Conservation (phyloP, 202 grass and related monocot species). For the Digitaria exilis region DNA sequence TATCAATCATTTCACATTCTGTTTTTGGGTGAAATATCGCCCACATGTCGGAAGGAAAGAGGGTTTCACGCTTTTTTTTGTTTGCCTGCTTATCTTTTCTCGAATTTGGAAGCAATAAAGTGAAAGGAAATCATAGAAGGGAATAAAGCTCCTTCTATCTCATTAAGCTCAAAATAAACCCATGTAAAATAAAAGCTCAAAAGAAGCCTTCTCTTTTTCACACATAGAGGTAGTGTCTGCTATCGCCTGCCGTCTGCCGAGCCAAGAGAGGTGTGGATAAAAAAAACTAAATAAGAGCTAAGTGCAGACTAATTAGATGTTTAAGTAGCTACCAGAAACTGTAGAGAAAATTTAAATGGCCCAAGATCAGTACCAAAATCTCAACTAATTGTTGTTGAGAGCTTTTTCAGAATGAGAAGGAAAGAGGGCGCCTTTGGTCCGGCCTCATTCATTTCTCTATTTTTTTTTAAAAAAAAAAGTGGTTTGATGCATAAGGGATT, state of each 20-base stretch:
- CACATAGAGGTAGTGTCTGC: not conserved
- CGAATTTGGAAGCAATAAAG: slow-evolving; percentile 1
- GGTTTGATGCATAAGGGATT: too few relatives aligned
- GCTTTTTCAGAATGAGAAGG: too few relatives aligned
- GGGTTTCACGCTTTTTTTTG: not conserved
- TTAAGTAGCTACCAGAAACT: not conserved
- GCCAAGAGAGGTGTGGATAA: too few relatives aligned
- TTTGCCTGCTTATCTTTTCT: not conserved
- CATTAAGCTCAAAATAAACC: not conserved
- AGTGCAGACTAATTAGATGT: too few relatives aligned
- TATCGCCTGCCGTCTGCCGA: not conserved
- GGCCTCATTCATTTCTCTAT: too few relatives aligned
- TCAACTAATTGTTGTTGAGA: too few relatives aligned
- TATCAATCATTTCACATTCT: slow-evolving; percentile 12
- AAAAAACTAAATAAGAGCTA: not conserved
- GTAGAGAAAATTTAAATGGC: too few relatives aligned
- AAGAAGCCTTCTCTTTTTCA: not conserved
- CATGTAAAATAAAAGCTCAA: not conserved
- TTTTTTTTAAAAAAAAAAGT: too few relatives aligned
- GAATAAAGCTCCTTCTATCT: slow-evolving; percentile 9
- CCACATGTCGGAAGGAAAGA: slow-evolving; percentile 3
- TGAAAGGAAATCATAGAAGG: not conserved
- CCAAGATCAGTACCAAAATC: too few relatives aligned
- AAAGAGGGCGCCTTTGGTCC: too few relatives aligned
- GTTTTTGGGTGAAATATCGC: not conserved